Evolutionary conservation across 352 stramenopile species (phyloP).

Genomic region (Blastocystis sp.): DNA sequence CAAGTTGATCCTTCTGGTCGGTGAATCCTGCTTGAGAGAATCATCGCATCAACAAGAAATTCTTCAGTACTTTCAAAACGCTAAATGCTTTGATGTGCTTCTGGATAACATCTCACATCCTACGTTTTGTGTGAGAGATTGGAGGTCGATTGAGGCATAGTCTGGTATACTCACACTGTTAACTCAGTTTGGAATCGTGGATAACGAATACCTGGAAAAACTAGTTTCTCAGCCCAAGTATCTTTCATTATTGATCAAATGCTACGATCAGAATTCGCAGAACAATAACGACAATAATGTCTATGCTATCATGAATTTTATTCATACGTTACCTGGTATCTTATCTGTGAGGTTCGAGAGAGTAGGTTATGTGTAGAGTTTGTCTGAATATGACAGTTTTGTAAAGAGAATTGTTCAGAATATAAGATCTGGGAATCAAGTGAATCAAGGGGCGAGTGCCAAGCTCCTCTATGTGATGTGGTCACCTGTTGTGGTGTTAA

Average conservation of each 20-base stretch:
- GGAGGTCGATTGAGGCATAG: neutral
- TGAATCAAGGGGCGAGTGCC: neutral
- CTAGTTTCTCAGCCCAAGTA: neutral
- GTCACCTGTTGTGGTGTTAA: neutral
- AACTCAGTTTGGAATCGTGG: neutral
- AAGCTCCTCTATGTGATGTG: neutral
- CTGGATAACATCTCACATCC: neutral
- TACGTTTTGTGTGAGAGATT: neutral
- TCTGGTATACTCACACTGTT: neutral
- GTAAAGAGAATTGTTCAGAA: neutral
- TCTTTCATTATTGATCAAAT: neutral
- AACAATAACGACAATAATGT: conserved; percentile 27
- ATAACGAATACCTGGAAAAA: neutral
- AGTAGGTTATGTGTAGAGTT: neutral
- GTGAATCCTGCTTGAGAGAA: neutral
- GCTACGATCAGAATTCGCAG: neutral
- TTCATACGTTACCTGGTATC: neutral
- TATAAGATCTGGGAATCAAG: neutral
- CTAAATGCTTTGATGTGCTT: neutral
- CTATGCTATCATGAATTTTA: neutral
- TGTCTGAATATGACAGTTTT: neutral
- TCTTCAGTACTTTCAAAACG: neutral
- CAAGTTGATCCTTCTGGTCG: neutral
- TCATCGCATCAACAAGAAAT: neutral
- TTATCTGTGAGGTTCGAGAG: neutral